Conservation (phyloP, 768 basidiomycete species). For the Boletus reticulatus region DNA sequence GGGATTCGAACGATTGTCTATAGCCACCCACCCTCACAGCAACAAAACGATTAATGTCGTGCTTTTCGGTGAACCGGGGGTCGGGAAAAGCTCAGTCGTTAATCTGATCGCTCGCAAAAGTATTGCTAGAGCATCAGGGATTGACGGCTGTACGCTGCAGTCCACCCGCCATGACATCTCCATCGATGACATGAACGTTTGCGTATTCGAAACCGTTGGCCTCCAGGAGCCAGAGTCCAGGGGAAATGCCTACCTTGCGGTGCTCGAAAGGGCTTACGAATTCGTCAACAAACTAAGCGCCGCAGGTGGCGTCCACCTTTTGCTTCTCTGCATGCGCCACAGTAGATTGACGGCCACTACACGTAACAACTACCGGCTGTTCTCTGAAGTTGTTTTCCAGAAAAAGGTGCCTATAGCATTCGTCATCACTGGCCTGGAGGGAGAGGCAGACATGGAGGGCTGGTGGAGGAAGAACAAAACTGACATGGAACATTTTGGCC, state of each 20-base stretch:
- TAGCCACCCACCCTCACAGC: neutral
- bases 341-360: constrained; percentile 28
- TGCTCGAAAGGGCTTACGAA: constrained; percentile 9
- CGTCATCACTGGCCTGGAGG: constrained; percentile 30
- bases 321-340: constrained; percentile 36
- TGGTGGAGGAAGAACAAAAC: constrained; percentile 8
- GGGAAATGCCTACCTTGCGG: neutral
- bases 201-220: neutral
- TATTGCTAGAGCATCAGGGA: neutral
- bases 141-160: constrained; percentile 29
- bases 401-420: constrained; percentile 34
- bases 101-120: constrained; percentile 2
- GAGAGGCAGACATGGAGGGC: neutral
- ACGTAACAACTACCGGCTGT: constrained; percentile 35
- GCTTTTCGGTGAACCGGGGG: constrained; percentile 2
- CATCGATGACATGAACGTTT: constrained; percentile 1
- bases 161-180: constrained; percentile 18
- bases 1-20: neutral
- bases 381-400: constrained; percentile 36
- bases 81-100: constrained; percentile 7
- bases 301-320: constrained; percentile 33
- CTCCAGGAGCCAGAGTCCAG: neutral
- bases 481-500: constrained; percentile 1
- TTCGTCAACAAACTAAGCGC: constrained; percentile 27
- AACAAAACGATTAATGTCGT: neutral